Base-by-base conservation (phyloP, 768 basidiomycete genomes). In the Boletus tomentosulus region DNA sequence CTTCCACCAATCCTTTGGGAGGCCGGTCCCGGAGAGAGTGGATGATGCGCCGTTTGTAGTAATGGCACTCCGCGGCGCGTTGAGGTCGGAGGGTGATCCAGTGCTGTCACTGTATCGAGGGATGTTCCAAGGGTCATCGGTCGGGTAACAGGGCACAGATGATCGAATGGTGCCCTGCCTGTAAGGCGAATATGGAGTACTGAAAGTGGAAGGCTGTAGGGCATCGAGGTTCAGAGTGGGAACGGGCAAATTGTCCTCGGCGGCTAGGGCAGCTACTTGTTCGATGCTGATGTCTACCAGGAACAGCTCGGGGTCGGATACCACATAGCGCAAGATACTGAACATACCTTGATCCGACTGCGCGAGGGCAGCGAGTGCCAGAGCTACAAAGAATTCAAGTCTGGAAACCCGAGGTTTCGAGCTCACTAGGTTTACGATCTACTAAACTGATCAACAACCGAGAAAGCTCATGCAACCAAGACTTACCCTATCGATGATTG, bases 351-450 rank as follows among this genome's bases (percentile, higher is more conserved):
- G 85, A 4, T 84, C 86, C 6, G 82, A 74, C 70, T 98, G 94
- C 6, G 90, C 91, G 4, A 96, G 74, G 2, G 91, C 90, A 43
- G 90, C 91, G 13, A 98, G 77, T 11, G 90, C 92, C 25, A 98
- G 71, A 10, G 92, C 90, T 11, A 95, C 89, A 67, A 89, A 95
- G 75, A 96, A 95, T 66, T 98, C 94, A 53, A 87, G 82, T 60
- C 84, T 90, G 8, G 91, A 90, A 35, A 98, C 87, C 48, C 86
- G 79, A 42, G 89, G 79, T 54, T 80, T 80, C 33, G 86, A 85
- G 70, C 89, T 90, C 49, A 93, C 92, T 22, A 95, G 76, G 69
- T 89, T 92, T 52, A 97, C 87, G 62, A 98, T 95, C 92, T 95
- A 50, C 43, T 28, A 42, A 19, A 42, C 56, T 43, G 47, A 42